phyloP scores from a whole-genome alignment of 495 filamentous ascomycete species.

The Penicillium malachiteum region DNA sequence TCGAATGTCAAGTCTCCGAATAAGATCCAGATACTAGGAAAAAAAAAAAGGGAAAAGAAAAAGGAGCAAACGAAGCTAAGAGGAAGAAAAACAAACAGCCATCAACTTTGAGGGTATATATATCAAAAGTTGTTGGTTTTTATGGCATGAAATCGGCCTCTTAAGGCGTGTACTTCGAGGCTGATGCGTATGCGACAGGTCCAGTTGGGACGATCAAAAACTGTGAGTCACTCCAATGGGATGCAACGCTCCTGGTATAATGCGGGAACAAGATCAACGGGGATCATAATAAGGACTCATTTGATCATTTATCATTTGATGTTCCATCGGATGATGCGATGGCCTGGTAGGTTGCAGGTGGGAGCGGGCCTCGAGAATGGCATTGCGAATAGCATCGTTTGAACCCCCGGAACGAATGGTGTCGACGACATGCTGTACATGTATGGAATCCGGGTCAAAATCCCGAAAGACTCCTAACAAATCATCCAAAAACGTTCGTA shows the following conservation, averaged over 20 bases:
- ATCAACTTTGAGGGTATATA: not conserved
- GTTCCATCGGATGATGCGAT: constrained; percentile 9
- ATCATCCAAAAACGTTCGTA: constrained; percentile 29
- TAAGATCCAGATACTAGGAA: not conserved
- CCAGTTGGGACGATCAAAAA: not conserved
- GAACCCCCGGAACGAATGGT: constrained; percentile 26
- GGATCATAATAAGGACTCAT: constrained; percentile 12
- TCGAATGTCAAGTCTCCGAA: not conserved
- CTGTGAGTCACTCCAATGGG: constrained; percentile 10
- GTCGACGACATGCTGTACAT: constrained; percentile 22
- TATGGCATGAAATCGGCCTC: not conserved
- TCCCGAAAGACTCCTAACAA: constrained; percentile 29
- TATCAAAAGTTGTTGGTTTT: not conserved
- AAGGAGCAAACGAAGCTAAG: not conserved
- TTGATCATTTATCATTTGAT: constrained; percentile 11
- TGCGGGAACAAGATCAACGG: constrained; percentile 2
- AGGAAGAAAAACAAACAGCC: not conserved
- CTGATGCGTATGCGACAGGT: constrained; percentile 2
- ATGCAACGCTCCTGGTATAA: constrained; percentile 8
- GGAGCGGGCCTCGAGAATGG: constrained; percentile 1
- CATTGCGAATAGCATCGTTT: constrained; percentile 18
- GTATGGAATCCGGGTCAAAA: constrained; percentile 15
- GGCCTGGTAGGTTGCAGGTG: not conserved
- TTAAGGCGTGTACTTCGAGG: not conserved
- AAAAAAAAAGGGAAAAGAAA: not conserved